Evolutionary conservation across 2,329 filamentous ascomycete species (phyloP).

Genomic region (Leptographium lundbergii): DNA sequence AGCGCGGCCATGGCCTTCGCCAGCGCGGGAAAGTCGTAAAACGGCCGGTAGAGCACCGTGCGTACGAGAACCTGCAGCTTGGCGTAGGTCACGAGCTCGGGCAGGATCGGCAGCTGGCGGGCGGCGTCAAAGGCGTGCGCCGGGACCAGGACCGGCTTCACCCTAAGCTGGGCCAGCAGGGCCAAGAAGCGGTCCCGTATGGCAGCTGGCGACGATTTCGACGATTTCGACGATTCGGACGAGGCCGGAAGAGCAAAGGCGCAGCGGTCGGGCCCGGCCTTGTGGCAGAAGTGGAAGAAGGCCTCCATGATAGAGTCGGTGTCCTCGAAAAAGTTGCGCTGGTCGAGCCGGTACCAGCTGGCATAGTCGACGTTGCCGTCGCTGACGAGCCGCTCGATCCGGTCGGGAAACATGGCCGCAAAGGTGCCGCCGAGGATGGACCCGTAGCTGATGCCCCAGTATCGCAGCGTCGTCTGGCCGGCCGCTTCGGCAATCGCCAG

Average conservation of each 20-base stretch:
- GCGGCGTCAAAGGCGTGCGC: slow-evolving; percentile 14
- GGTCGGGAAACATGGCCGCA: slow-evolving; percentile 37
- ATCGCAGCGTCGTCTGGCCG: slow-evolving; percentile 29
- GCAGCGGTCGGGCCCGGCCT: slow-evolving; percentile 34
- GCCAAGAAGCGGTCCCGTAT: slow-evolving; percentile 25
- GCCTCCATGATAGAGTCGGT: slow-evolving; percentile 38
- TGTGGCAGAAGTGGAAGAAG: slow-evolving; percentile 41
- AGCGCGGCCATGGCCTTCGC: slow-evolving; percentile 29
- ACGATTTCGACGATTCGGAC: neutral
- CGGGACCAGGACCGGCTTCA: slow-evolving; percentile 27
- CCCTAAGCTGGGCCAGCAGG: slow-evolving; percentile 28
- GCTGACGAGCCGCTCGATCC: slow-evolving; percentile 34
- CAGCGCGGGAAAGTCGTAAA: slow-evolving; percentile 26
- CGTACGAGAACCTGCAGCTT: slow-evolving; percentile 30
- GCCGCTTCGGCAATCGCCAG: slow-evolving; percentile 30
- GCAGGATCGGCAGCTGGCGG: slow-evolving; percentile 22
- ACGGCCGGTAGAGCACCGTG: slow-evolving; percentile 30
- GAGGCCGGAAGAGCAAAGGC: slow-evolving; percentile 24
- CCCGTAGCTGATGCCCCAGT: slow-evolving; percentile 44
- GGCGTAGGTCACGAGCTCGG: slow-evolving; percentile 35
- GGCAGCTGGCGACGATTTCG: slow-evolving; percentile 15
- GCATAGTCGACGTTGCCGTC: slow-evolving; percentile 40
- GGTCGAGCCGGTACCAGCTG: slow-evolving; percentile 34
- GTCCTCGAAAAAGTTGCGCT: slow-evolving; percentile 35
- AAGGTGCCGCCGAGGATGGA: slow-evolving; percentile 38